Evolutionary conservation across 768 basidiomycete species (phyloP).

Genomic region (Tulasnella sp.): DNA sequence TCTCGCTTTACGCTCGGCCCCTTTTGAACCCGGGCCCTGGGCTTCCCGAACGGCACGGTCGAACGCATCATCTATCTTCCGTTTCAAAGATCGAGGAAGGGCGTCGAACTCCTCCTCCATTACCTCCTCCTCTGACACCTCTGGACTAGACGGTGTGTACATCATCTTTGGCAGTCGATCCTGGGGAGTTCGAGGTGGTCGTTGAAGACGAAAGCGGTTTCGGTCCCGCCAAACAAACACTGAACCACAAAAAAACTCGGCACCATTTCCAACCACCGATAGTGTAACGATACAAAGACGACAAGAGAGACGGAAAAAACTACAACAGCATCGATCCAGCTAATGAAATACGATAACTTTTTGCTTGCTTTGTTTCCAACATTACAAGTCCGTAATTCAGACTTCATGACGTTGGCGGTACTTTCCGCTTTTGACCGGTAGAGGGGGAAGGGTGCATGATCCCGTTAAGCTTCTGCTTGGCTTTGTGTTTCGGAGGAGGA

Average conservation of each 20-base stretch:
- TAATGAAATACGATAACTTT: not conserved
- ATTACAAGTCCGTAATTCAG: not conserved
- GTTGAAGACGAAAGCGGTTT: not conserved
- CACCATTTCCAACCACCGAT: not conserved
- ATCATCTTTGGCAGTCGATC: not conserved
- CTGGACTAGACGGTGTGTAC: conserved; percentile 1
- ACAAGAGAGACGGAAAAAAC: not conserved
- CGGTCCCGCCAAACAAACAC: not conserved
- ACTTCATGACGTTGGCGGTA: not conserved
- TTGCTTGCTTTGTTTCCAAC: not conserved
- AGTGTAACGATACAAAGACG: not conserved
- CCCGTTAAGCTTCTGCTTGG: not conserved
- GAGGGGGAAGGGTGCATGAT: not conserved
- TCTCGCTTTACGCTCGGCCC: not conserved
- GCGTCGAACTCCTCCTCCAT: not conserved
- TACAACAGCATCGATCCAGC: not conserved
- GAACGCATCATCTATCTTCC: not conserved
- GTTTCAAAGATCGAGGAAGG: not conserved
- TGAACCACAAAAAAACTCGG: not conserved
- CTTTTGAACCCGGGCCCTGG: not conserved
- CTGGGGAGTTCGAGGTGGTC: not conserved
- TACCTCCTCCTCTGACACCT: not conserved
- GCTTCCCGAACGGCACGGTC: not conserved
- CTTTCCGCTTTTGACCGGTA: not conserved
- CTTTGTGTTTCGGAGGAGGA: not conserved